A percentile compares a stretch with the other conserved stretches of the same genome.
Evolutionary conservation across 2,329 filamentous ascomycete species (phyloP).

Genomic region (Zasmidium angulare): DNA sequence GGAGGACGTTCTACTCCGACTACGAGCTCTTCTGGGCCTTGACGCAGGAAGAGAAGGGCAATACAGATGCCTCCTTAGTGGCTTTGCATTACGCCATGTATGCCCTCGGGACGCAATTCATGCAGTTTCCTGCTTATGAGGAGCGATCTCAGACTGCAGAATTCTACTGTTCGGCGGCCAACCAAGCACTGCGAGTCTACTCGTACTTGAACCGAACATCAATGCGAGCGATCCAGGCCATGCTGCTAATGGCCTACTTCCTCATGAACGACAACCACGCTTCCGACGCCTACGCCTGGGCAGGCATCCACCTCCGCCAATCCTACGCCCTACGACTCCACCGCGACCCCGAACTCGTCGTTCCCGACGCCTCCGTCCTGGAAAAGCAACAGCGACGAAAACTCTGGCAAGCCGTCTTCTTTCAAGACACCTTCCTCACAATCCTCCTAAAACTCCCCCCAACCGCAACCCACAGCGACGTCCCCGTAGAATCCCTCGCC

Average conservation of each 20-base stretch:
- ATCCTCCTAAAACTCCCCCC: slow-evolving; percentile 76
- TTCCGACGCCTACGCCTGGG: slow-evolving; percentile 79
- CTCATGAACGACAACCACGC: slow-evolving; percentile 84
- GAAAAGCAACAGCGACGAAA: slow-evolving; percentile 79
- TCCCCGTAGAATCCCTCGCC: slow-evolving; percentile 69
- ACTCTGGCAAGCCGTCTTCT: slow-evolving; percentile 76
- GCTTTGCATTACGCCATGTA: slow-evolving; percentile 76
- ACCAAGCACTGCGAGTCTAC: slow-evolving; percentile 72
- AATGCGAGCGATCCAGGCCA: slow-evolving; percentile 71
- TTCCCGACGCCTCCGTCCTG: slow-evolving; percentile 64
- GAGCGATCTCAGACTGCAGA: slow-evolving; percentile 75
- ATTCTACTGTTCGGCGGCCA: slow-evolving; percentile 75
- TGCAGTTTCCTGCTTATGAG: slow-evolving; percentile 55
- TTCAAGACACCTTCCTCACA: slow-evolving; percentile 80
- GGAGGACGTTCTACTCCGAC: slow-evolving; percentile 72
- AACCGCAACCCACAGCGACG: slow-evolving; percentile 75
- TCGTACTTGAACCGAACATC: slow-evolving; percentile 76
- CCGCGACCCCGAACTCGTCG: slow-evolving; percentile 71
- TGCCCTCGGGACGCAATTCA: slow-evolving; percentile 76
- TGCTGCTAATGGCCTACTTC: slow-evolving; percentile 81
- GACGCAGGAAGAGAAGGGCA: slow-evolving; percentile 52
- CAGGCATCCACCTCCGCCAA: slow-evolving; percentile 73
- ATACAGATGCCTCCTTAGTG: slow-evolving; percentile 66
- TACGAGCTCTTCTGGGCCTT: slow-evolving; percentile 77
- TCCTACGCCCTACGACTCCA: slow-evolving; percentile 80